A percentile compares a stretch with the other conserved stretches of the same genome.
Conservation (phyloP, 148 eudicot genomes). For the Drosera capensis region DNA sequence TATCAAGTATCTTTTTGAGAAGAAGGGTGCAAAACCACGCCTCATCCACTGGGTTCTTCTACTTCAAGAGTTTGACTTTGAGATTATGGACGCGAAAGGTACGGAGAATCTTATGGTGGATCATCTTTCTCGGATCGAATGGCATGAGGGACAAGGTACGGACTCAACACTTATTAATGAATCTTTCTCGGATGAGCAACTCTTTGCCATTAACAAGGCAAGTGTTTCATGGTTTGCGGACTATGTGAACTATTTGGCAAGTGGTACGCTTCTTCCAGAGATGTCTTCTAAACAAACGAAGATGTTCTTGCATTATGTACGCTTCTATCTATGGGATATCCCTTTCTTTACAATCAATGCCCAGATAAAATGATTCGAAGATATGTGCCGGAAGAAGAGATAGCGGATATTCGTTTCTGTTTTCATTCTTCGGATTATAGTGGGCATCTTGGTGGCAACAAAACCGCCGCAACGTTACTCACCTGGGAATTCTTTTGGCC, state of each 20-base stretch:
- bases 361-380: neutral
- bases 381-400: neutral
- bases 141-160: neutral
- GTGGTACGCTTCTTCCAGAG: neutral
- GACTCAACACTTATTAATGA: neutral
- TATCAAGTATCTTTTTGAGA: neutral
- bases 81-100: neutral
- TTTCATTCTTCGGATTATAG: neutral
- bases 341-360: neutral
- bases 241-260: neutral
- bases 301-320: neutral
- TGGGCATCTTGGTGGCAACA: neutral
- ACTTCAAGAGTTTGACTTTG: conserved; percentile 2
- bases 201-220: neutral
- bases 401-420: neutral
- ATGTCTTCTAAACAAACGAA: neutral
- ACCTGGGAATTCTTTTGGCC: neutral
- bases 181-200: neutral
- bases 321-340: neutral
- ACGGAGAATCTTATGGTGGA: neutral
- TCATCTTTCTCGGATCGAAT: too few relatives aligned
- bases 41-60: neutral
- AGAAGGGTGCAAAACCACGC: conserved; percentile 3
- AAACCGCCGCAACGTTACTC: neutral
- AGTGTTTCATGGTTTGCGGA: neutral